Conservation (phyloP, 163 green algal genomes). For the Chlorella variabilis region DNA sequence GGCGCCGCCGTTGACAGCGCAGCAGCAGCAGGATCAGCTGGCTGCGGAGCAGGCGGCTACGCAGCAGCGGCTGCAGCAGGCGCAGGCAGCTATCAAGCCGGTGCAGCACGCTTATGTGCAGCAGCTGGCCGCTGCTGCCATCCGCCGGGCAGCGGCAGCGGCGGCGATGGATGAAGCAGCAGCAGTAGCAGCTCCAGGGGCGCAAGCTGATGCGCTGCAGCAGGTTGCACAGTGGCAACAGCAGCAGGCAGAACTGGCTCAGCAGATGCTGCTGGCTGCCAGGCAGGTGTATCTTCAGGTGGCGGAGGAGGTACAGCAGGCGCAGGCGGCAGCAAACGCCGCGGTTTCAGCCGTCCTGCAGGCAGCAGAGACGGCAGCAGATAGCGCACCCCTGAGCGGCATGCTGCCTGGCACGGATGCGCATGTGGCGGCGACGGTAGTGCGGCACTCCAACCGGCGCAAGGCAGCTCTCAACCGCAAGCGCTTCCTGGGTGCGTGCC, state of each 20-base stretch:
- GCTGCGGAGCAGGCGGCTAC: background rate
- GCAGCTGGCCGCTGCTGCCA: background rate
- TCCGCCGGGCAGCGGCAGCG: background rate
- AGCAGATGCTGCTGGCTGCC: constrained; percentile 10
- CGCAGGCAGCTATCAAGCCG: background rate
- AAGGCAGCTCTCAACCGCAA: constrained; percentile 37
- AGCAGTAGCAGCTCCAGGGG: background rate
- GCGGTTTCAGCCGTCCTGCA: constrained; percentile 1
- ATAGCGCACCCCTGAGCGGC: background rate
- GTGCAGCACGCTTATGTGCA: background rate
- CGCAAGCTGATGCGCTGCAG: background rate
- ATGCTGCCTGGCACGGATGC: constrained; percentile 8
- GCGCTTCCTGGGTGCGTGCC: constrained; percentile 17
- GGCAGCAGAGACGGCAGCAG: background rate
- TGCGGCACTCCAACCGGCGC: constrained; percentile 28
- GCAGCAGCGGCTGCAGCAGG: constrained; percentile 15
- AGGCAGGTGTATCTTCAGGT: background rate
- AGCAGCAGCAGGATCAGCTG: constrained; percentile 5
- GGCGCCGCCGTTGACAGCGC: background rate
- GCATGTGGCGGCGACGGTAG: background rate
- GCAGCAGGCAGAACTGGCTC: constrained; percentile 1
- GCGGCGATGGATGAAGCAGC: background rate
- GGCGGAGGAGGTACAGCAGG: constrained; percentile 12
- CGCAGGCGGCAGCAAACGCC: constrained; percentile 16
- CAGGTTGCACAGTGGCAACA: background rate